Conservation (phyloP, 495 filamentous ascomycete species). For the Tuber aestivum region DNA sequence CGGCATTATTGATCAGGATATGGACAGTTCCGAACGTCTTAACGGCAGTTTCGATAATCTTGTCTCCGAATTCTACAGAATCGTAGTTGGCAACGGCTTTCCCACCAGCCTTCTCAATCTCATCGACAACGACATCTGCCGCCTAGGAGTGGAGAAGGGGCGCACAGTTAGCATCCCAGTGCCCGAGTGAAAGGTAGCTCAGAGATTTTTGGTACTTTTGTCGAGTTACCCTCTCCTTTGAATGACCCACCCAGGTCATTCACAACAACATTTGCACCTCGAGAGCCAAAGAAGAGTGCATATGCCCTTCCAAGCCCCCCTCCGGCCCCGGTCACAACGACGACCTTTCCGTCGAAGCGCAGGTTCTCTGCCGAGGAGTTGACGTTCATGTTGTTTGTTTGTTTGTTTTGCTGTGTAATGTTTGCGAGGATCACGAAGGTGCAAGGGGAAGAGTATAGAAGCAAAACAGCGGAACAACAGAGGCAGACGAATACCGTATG, state of each 20-base stretch:
- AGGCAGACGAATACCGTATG: constrained; percentile 13
- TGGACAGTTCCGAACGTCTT: constrained; percentile 88
- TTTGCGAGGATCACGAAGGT: not conserved
- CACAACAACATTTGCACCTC: constrained; percentile 93
- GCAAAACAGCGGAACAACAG: constrained; percentile 12
- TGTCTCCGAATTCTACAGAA: constrained; percentile 89
- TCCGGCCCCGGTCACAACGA: constrained; percentile 93
- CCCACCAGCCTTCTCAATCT: constrained; percentile 86
- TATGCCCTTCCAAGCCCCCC: constrained; percentile 93
- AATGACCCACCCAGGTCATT: constrained; percentile 94
- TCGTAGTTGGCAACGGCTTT: constrained; percentile 98
- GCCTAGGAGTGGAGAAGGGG: constrained; percentile 53
- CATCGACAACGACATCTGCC: constrained; percentile 90
- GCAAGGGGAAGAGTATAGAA: constrained; percentile 12
- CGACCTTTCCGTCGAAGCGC: constrained; percentile 91
- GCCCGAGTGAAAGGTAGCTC: not conserved
- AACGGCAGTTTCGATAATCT: constrained; percentile 94
- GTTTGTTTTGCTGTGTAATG: constrained; percentile 9
- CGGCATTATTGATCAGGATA: constrained; percentile 94
- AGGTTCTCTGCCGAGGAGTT: constrained; percentile 48
- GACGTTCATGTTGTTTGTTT: constrained; percentile 29
- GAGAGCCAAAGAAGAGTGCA: constrained; percentile 80
- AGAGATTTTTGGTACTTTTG: constrained; percentile 54
- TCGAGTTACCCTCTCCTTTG: constrained; percentile 85
- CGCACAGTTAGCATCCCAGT: not conserved